Evolutionary conservation across 768 basidiomycete genomes (phyloP).

Genomic region (Xanthoconium purpureum): DNA sequence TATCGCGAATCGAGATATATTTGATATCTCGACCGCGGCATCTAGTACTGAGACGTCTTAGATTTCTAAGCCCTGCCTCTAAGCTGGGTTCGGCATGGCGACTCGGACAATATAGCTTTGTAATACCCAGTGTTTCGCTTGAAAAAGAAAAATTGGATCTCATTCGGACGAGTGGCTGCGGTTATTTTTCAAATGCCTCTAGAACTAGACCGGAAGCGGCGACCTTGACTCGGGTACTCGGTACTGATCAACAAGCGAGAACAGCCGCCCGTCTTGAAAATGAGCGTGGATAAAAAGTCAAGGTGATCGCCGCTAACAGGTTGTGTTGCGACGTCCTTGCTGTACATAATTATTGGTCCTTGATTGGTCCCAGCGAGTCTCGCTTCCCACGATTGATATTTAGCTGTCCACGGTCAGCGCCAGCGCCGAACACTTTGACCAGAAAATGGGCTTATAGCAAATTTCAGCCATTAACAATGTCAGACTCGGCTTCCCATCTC

Average conservation of each 20-base stretch:
- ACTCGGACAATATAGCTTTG: background rate
- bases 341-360: background rate
- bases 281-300: too few relatives aligned
- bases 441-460: constrained; percentile 28
- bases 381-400: constrained; percentile 24
- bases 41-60: constrained; percentile 2
- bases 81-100: background rate
- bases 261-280: too few relatives aligned
- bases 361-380: background rate
- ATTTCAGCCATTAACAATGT: constrained; percentile 31
- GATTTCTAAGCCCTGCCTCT: background rate
- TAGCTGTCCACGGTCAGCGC: constrained; percentile 10
- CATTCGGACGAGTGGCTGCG: too few relatives aligned
- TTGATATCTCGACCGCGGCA: background rate
- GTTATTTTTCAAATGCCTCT: too few relatives aligned
- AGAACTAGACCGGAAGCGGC: too few relatives aligned
- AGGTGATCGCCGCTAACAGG: too few relatives aligned
- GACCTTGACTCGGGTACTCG: too few relatives aligned
- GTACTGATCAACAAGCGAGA: too few relatives aligned
- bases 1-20: too few relatives aligned
- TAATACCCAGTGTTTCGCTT: too few relatives aligned
- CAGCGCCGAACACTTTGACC: constrained; percentile 12
- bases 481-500: constrained; percentile 39
- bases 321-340: background rate
- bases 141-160: too few relatives aligned